Base-by-base conservation (phyloP, 768 basidiomycete species). In the Hygrophorus pudorinus region DNA sequence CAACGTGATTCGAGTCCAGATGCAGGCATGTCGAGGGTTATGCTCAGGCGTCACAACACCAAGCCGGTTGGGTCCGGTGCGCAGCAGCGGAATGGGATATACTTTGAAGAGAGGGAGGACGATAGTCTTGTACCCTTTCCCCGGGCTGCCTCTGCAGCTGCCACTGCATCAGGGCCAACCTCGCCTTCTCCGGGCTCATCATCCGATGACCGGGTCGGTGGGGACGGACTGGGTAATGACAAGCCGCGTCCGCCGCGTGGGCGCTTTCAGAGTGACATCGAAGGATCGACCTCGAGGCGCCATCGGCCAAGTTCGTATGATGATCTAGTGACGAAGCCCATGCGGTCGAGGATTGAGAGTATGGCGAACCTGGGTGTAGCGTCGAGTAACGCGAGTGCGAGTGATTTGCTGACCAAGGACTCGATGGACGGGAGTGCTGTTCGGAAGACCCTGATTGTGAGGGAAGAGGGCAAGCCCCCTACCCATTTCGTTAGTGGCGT, bases 401-500 rank as follows among this genome's bases (percentile, higher is more conserved):
- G 82, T 60, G 85, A 86, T 60, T 59, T 84, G 48, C 62, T 76
- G 55, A 59, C 66, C 47, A 69, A 80, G 37, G 74, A 79, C 57
- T 76, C 77, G 24, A 65, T 76, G 59, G 82, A 84, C 51, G 81
- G 80, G 16, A 76, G 71, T 53, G 70, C 71, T 2, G 68, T 76
- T 20, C 68, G 85, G 29, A 78, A 79, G 65, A 77, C 80, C 33
- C 66, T 93, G 30, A 72, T 90, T 35, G 72, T 93, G 38, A 70
- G 74, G 57, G 90, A 92, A 66, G 79, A 85, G 50, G 88, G 88
- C 41, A 85, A 83, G 65, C 66, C 79, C 13, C 71, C 85, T 5
- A 78, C 83, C 42, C 82, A 81, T 59, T 91, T 85, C 60, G 90
- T 92, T 58, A 74, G 90, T 39, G 39, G 17, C 42, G 17, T 45